Percentiles rank a stretch among this genome's conserved stretches.
These are phyloP conservation scores for Xerophyta viscosa DNA, from an alignment of 106 monocot genomes.

Conservation along the genomic window DNA sequence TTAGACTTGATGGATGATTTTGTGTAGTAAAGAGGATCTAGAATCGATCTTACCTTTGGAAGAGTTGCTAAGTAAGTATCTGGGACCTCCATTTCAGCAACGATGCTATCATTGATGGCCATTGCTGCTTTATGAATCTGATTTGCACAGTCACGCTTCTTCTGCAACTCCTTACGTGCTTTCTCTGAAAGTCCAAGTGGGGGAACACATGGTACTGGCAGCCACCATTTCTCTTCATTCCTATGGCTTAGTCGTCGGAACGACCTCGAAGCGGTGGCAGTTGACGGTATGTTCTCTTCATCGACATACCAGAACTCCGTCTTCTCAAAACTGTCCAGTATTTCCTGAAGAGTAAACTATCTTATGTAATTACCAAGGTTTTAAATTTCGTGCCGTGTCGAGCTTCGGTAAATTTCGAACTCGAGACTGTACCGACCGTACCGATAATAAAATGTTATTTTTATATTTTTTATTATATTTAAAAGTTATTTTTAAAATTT, in stretches of 20 bases:
- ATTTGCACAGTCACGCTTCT: conserved; percentile 52
- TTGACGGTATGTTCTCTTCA: conserved; percentile 37
- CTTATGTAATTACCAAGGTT: no score
- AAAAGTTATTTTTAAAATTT: no score
- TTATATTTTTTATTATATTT: no score
- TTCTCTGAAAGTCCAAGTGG: conserved; percentile 43
- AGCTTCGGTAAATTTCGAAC: no score
- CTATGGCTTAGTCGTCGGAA: conserved; percentile 37
- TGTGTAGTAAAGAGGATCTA: no score
- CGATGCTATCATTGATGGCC: conserved; percentile 61
- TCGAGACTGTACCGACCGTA: no score
- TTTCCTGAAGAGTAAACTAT: no score
- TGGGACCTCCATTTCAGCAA: conserved; percentile 74
- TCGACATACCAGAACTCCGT: conserved; percentile 85
- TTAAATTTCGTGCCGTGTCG: no score
- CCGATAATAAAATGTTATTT: no score
- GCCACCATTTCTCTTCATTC: conserved; percentile 89
- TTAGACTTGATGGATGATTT: no score
- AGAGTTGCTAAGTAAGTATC: conserved; percentile 56
- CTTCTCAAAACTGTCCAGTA: conserved; percentile 46
- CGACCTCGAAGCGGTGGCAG: conserved; percentile 31
- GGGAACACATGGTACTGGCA: conserved; percentile 80
- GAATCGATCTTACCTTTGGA: conserved; percentile 81
- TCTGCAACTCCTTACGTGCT: conserved; percentile 31
- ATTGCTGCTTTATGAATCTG: conserved; percentile 86